These are phyloP conservation scores for Blastomyces parvus DNA, from an alignment of 2,329 filamentous ascomycete genomes.

Conservation along the genomic window DNA sequence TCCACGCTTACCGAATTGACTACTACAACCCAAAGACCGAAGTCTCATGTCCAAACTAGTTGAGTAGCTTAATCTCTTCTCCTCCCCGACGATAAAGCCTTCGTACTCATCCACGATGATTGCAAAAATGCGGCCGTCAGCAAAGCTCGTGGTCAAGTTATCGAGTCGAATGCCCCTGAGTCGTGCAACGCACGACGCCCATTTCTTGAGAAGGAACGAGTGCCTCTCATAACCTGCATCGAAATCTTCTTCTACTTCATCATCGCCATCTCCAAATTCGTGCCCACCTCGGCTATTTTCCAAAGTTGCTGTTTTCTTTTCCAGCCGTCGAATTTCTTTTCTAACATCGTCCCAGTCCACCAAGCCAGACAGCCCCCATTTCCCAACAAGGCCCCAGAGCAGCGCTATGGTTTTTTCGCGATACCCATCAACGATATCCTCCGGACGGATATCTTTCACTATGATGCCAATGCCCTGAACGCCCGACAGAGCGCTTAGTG, in stretches of 20 bases:
- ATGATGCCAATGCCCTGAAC: slow-evolving; percentile 35
- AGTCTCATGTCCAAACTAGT: slow-evolving; percentile 27
- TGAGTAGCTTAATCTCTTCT: not conserved
- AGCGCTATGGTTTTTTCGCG: slow-evolving; percentile 54
- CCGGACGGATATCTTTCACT: slow-evolving; percentile 39
- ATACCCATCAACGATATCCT: slow-evolving; percentile 55
- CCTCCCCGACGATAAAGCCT: slow-evolving; percentile 26
- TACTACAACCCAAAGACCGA: slow-evolving; percentile 33
- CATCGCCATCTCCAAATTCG: slow-evolving; percentile 16
- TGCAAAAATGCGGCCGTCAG: slow-evolving; percentile 45
- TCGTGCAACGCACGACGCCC: slow-evolving; percentile 45
- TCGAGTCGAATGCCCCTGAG: slow-evolving; percentile 38
- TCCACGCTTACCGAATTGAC: slow-evolving; percentile 33
- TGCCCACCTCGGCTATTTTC: slow-evolving; percentile 15
- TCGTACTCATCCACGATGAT: slow-evolving; percentile 51
- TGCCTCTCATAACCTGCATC: slow-evolving; percentile 23
- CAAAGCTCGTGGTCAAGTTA: slow-evolving; percentile 51
- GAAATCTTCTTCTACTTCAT: slow-evolving; percentile 22
- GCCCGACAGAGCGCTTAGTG: slow-evolving; percentile 44
- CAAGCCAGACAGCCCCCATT: slow-evolving; percentile 45
- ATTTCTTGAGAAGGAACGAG: slow-evolving; percentile 43
- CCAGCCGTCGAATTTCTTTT: slow-evolving; percentile 43
- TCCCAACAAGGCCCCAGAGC: slow-evolving; percentile 51
- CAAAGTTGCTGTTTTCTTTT: slow-evolving; percentile 19
- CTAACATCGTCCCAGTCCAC: slow-evolving; percentile 48